These are phyloP conservation scores for Cryptococcus jaspeensis DNA, from an alignment of 1,284 basidiomycete genomes.

Conservation along the genomic window DNA sequence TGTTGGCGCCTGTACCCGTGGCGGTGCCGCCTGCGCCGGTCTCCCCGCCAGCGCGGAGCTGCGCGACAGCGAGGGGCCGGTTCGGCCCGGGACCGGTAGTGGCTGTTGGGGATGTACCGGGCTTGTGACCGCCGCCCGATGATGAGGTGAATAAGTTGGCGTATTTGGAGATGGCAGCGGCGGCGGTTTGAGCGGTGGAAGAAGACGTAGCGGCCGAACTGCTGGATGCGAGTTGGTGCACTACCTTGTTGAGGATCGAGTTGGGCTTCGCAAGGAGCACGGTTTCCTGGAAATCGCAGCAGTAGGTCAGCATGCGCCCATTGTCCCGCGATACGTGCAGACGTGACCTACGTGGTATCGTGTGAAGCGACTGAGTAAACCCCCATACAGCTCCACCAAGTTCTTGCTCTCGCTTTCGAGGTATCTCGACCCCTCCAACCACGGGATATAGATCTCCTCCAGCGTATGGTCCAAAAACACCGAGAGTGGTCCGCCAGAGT, in stretches of 20 bases:
- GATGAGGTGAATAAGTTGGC: constrained; percentile 61
- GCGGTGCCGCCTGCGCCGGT: constrained; percentile 2
- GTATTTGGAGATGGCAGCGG: constrained; percentile 60
- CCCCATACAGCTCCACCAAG: constrained; percentile 77
- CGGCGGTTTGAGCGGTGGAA: constrained; percentile 60
- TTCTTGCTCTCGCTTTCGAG: constrained; percentile 89
- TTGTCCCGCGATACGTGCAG: neutral
- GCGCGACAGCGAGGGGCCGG: constrained; percentile 4
- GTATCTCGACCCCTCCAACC: constrained; percentile 87
- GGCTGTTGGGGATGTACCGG: constrained; percentile 4
- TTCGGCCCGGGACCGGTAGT: constrained; percentile 5
- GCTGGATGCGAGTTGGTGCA: constrained; percentile 80
- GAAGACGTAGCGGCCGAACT: constrained; percentile 63
- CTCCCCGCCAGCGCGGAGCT: constrained; percentile 1
- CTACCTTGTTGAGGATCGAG: constrained; percentile 84
- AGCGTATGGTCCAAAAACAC: constrained; percentile 90
- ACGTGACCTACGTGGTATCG: constrained; percentile 78
- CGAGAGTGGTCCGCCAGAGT: constrained; percentile 55
- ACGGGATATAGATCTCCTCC: constrained; percentile 95
- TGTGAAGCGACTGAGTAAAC: constrained; percentile 72
- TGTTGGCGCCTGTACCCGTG: constrained; percentile 1
- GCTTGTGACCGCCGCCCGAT: constrained; percentile 15
- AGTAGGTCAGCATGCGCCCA: neutral
- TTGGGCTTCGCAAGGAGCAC: constrained; percentile 78
- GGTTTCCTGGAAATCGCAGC: constrained; percentile 62